Conservation (phyloP, 164 flowering plant species). For the grape (Vitis vinifera) region ASM3070453v1 NC_081810.1:1703501-1704000, state of each 20-base stretch:
- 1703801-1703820: neutral
- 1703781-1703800: neutral
- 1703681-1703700: neutral
- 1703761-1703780: conserved; percentile 2
- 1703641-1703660: neutral
- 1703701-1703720: neutral
- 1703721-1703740: neutral
- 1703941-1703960: conserved; percentile 1
- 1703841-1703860: conserved; percentile 8
- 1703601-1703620: conserved; percentile 5
- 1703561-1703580: neutral
- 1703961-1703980: neutral
- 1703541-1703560: neutral
- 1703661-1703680: neutral
- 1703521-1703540: neutral
- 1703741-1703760: neutral
- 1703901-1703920: conserved; percentile 7
- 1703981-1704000: conserved; percentile 14
- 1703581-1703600: neutral
- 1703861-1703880: neutral
- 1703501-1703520: no score
- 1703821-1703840: conserved; percentile 1
- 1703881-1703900: conserved; percentile 14
- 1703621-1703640: neutral
- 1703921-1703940: conserved; percentile 3